phyloP scores from a whole-genome alignment of 805 yeast species.

The Candida hungchunana region DNA sequence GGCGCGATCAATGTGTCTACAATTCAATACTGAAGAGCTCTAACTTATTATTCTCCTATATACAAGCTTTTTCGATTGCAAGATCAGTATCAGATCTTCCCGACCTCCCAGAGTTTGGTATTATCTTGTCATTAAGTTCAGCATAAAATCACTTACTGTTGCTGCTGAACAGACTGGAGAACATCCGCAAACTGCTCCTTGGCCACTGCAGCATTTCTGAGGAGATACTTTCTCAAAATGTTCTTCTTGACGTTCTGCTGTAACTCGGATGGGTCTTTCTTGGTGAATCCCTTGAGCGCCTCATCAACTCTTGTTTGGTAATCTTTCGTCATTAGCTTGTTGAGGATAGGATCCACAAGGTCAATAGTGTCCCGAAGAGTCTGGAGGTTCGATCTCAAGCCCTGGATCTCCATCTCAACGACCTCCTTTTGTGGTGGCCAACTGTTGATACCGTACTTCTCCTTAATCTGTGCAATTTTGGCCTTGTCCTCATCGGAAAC shows the following conservation, averaged over 20 bases:
- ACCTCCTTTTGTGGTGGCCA: slow-evolving; percentile 43
- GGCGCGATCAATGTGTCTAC: no score
- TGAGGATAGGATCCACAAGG: slow-evolving; percentile 32
- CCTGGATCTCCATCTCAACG: slow-evolving; percentile 36
- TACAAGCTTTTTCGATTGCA: no score
- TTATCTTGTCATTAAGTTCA: no score
- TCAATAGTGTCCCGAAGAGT: slow-evolving; percentile 30
- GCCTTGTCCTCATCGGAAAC: slow-evolving; percentile 32
- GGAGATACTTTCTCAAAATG: slow-evolving; percentile 60
- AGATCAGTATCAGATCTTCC: no score
- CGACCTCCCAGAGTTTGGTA: no score
- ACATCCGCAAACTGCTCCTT: slow-evolving; percentile 20
- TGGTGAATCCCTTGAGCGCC: slow-evolving; percentile 34
- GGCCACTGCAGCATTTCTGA: slow-evolving; percentile 29
- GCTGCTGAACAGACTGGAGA: slow-evolving; percentile 14
- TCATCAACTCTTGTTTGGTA: slow-evolving; percentile 33
- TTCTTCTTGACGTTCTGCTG: slow-evolving; percentile 63
- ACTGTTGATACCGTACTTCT: slow-evolving; percentile 41
- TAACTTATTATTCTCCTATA: no score
- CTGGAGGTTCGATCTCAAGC: slow-evolving; percentile 27
- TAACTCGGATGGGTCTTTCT: slow-evolving; percentile 34
- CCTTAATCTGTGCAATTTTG: slow-evolving; percentile 36
- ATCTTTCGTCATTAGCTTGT: slow-evolving; percentile 33
- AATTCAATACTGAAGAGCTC: no score
- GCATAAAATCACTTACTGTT: neutral